Evolutionary conservation across 345 rosid species (phyloP).

Genomic region (Arabidopsis arenosa): DNA sequence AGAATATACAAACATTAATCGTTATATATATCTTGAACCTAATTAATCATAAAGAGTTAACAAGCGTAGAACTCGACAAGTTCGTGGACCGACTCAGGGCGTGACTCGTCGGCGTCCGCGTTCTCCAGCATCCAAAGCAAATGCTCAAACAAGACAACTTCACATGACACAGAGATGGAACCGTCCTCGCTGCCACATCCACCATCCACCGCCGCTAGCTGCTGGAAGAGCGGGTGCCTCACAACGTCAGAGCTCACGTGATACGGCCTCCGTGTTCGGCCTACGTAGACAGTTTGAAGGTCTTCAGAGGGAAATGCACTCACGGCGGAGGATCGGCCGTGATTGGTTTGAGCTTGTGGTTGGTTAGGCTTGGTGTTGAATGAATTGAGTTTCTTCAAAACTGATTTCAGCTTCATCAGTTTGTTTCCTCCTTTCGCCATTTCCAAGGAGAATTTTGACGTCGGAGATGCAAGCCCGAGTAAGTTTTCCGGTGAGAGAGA

Average conservation of each 20-base stretch:
- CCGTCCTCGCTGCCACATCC: constrained; percentile 47
- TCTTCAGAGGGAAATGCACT: constrained; percentile 54
- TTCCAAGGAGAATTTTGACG: not conserved
- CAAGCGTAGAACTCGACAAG: constrained; percentile 86
- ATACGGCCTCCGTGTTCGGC: constrained; percentile 75
- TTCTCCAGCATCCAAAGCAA: constrained; percentile 94
- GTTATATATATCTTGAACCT: constrained; percentile 19
- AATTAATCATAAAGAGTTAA: constrained; percentile 40
- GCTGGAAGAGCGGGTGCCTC: constrained; percentile 55
- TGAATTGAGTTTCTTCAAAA: constrained; percentile 81
- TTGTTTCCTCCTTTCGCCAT: constrained; percentile 87
- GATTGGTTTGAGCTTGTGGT: constrained; percentile 40
- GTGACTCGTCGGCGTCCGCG: constrained; percentile 71
- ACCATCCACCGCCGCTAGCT: constrained; percentile 48
- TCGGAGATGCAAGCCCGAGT: constrained; percentile 21
- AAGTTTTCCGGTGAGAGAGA: constrained; percentile 30
- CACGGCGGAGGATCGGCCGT: constrained; percentile 47
- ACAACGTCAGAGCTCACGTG: constrained; percentile 65
- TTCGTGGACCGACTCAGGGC: constrained; percentile 76
- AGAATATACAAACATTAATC: constrained; percentile 38
- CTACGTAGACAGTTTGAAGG: constrained; percentile 78
- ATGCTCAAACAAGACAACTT: constrained; percentile 95
- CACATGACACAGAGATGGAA: constrained; percentile 68
- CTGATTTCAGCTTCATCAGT: constrained; percentile 79
- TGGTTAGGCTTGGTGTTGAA: constrained; percentile 63